A percentile compares a stretch with the other conserved stretches of the same genome.
Conservation (phyloP, 2,329 filamentous ascomycete genomes). For the Stagonosporopsis vannaccii region DNA sequence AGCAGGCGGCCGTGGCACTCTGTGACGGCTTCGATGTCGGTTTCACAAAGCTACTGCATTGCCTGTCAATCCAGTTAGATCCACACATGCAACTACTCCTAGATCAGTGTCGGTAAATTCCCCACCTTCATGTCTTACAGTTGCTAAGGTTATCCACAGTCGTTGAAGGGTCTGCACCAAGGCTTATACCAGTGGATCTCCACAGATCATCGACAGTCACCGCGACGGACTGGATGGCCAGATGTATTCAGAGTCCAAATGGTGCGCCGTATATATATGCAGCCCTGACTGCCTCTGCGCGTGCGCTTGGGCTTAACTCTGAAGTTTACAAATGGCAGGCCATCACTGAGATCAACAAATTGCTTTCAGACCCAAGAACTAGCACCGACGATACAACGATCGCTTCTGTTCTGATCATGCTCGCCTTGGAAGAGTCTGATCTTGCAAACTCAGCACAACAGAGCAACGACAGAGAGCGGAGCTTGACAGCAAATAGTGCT, state of each 20-base stretch:
- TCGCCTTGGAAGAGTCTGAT: conserved; percentile 42
- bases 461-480: conserved; percentile 29
- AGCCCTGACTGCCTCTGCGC: conserved; percentile 31
- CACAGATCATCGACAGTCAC: conserved; percentile 27
- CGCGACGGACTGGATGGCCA: conserved; percentile 38
- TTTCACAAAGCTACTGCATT: conserved; percentile 32
- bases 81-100: conserved; percentile 29
- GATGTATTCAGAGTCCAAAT: conserved; percentile 30
- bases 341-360: conserved; percentile 38
- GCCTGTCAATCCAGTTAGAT: conserved; percentile 35
- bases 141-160: conserved; percentile 26
- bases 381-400: conserved; percentile 43
- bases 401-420: conserved; percentile 42
- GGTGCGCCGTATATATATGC: conserved; percentile 43
- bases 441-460: conserved; percentile 27
- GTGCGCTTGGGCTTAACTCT: conserved; percentile 28
- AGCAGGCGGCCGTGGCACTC: conserved; percentile 9
- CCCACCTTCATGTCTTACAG: neutral
- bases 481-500: conserved; percentile 27
- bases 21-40: conserved; percentile 23
- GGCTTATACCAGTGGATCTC: conserved; percentile 39
- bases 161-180: conserved; percentile 26
- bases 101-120: conserved; percentile 36
- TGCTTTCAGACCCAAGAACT: conserved; percentile 31
- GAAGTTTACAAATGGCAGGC: conserved; percentile 39